phyloP scores from a whole-genome alignment of 2,329 filamentous ascomycete genomes.

The Fragosphaeria purpurea region DNA sequence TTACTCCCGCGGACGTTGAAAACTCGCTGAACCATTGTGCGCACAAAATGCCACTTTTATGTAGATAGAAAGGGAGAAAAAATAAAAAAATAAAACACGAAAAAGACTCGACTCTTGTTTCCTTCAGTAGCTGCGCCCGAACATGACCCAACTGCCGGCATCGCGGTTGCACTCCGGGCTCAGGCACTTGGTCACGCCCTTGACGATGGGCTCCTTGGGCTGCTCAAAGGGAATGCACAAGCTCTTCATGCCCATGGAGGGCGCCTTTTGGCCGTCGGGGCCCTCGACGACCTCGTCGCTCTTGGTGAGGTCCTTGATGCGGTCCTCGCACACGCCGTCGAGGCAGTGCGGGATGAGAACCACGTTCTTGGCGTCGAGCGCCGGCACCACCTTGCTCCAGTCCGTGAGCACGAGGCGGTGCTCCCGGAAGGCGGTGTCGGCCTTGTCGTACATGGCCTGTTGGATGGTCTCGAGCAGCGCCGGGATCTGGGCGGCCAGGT shows the following conservation, averaged over 20 bases:
- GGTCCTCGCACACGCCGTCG: slow-evolving; percentile 73
- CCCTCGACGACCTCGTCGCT: slow-evolving; percentile 49
- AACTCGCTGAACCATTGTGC: no score
- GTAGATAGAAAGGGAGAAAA: no score
- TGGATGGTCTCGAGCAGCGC: slow-evolving; percentile 85
- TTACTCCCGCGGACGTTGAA: no score
- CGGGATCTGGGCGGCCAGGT: slow-evolving; percentile 64
- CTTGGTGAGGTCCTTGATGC: slow-evolving; percentile 86
- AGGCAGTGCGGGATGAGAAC: slow-evolving; percentile 87
- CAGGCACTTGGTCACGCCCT: slow-evolving; percentile 80
- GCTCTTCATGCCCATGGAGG: slow-evolving; percentile 58
- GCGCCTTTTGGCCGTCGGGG: slow-evolving; percentile 43
- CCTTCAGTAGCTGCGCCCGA: slow-evolving; percentile 61
- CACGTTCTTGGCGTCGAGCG: slow-evolving; percentile 85
- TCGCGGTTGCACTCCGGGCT: slow-evolving; percentile 72
- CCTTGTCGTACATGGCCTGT: slow-evolving; percentile 65
- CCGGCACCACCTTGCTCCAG: slow-evolving; percentile 86
- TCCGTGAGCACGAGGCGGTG: slow-evolving; percentile 74
- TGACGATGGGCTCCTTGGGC: slow-evolving; percentile 66
- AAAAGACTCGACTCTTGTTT: background rate
- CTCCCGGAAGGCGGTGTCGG: slow-evolving; percentile 65
- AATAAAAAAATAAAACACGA: no score
- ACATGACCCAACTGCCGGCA: slow-evolving; percentile 86
- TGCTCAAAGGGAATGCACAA: slow-evolving; percentile 72
- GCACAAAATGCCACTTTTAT: no score